Base-by-base conservation (phyloP, 176 grass and related monocot genomes). In the Musa acuminata region DNA sequence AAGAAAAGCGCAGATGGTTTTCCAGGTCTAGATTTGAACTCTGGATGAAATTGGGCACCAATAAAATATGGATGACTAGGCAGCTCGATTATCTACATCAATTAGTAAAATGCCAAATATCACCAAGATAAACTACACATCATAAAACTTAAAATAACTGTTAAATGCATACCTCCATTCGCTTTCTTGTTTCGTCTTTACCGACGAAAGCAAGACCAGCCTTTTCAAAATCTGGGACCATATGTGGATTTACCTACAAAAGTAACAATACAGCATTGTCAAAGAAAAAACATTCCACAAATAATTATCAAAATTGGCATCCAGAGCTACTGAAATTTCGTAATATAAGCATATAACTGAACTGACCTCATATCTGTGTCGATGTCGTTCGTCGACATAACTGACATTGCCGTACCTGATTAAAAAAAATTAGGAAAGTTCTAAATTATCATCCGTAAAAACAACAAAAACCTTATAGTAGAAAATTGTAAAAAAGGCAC, bases 11-110 rank as follows among this genome's bases (percentile, higher is more conserved):
- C 73, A 78, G 81, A 87, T 3, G 85, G 81, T 75, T 74, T 87
- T 67, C 72, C 81, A 69, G 81, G 85, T 73, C 85, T 65, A 35
- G 81, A 87, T 72, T 87, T 87, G 78, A 80, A 87, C 73, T 87
- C 85, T 72, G 81, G 85, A 81, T 87, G 81, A 72, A 87, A 87
- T 71, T 87, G 85, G 29, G 81, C 85, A 19, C 85, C 81, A 53
- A 87, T 52, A 9, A 81, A 87, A 74, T 87, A 84, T 24, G 85
- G 77, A 80, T 87, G 85, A 75, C 43, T 11, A 68, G 72, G 77
- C 73, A 87, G 73, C 71, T 84, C 81, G 70, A 87, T 19, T 74
- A 87, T 84, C 85, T 87, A 51, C 55, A 67, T 26, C 21, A 55
- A 55, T 17, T 13, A 26, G 12, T 57, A 72, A 73, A 77, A 75